A percentile compares a stretch with the other conserved stretches of the same genome.
Evolutionary conservation across 192 early-diverging fungal genomes (phyloP).

Genomic region (Tieghemiomyces parasiticus): DNA sequence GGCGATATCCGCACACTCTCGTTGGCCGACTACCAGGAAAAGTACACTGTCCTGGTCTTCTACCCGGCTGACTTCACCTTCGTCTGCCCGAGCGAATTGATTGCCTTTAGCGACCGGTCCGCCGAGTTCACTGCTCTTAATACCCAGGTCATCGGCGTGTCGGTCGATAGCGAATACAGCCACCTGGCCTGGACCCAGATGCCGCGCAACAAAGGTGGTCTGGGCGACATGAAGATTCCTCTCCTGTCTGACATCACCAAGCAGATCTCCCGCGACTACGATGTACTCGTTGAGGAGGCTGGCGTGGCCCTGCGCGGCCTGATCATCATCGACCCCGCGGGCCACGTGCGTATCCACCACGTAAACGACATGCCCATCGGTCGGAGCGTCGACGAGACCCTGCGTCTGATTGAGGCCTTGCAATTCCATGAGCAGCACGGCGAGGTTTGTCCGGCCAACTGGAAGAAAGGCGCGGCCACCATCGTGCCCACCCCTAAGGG

Average conservation of each 20-base stretch:
- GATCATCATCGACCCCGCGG: slow-evolving; percentile 47
- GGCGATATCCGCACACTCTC: slow-evolving; percentile 19
- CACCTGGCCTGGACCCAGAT: slow-evolving; percentile 40
- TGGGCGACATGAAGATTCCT: slow-evolving; percentile 36
- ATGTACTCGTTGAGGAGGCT: slow-evolving; percentile 12
- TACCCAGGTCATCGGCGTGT: slow-evolving; percentile 37
- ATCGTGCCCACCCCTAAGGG: slow-evolving; percentile 29
- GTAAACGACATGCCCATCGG: slow-evolving; percentile 48
- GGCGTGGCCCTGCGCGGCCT: slow-evolving; percentile 23
- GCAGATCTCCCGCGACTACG: slow-evolving; percentile 33
- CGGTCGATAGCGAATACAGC: slow-evolving; percentile 32
- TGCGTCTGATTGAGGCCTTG: slow-evolving; percentile 43
- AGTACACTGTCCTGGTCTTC: slow-evolving; percentile 51
- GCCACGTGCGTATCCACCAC: slow-evolving; percentile 33
- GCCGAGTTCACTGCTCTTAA: slow-evolving; percentile 34
- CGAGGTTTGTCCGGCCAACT: slow-evolving; percentile 41
- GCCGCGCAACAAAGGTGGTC: slow-evolving; percentile 37
- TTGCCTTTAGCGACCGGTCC: slow-evolving; percentile 35
- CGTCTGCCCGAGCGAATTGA: slow-evolving; percentile 42
- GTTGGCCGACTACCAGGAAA: slow-evolving; percentile 20
- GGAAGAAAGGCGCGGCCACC: slow-evolving; percentile 28
- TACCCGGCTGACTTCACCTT: slow-evolving; percentile 60
- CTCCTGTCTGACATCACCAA: slow-evolving; percentile 37
- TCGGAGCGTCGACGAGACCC: slow-evolving; percentile 43
- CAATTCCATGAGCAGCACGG: slow-evolving; percentile 45